Evolutionary conservation across 768 basidiomycete species (phyloP).

Genomic region (Udeniomyces megalosporus): DNA sequence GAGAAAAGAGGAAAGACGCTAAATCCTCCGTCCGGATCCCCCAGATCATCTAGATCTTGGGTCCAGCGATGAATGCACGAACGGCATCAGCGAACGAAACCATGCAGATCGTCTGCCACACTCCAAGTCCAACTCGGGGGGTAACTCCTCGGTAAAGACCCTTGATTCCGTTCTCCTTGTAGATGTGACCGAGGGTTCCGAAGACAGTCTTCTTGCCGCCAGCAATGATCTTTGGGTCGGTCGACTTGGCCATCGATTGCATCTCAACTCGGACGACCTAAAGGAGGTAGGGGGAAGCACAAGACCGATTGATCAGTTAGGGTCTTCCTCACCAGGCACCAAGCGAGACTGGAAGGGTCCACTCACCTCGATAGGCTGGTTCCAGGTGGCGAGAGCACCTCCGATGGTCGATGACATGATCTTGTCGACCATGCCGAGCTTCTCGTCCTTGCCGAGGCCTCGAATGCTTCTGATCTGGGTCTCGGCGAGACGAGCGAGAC

Average conservation of each 20-base stretch:
- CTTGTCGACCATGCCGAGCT: constrained; percentile 62
- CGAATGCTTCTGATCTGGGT: constrained; percentile 53
- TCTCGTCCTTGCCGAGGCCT: constrained; percentile 63
- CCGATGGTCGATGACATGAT: constrained; percentile 70
- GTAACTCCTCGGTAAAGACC: constrained; percentile 95
- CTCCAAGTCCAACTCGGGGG: constrained; percentile 84
- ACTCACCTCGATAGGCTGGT: constrained; percentile 73
- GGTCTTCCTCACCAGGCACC: background rate
- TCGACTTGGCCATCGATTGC: constrained; percentile 94
- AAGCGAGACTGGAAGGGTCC: background rate
- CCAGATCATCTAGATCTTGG: background rate
- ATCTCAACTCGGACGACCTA: constrained; percentile 42
- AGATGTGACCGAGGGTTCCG: constrained; percentile 85
- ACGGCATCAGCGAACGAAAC: constrained; percentile 59
- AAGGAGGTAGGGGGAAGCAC: no score
- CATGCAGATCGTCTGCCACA: constrained; percentile 99
- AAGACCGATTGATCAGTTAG: background rate
- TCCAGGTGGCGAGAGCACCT: constrained; percentile 95
- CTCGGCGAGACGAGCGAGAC: constrained; percentile 88
- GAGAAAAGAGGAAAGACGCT: background rate
- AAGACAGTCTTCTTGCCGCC: constrained; percentile 69
- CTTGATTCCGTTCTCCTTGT: constrained; percentile 88
- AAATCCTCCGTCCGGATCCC: no score
- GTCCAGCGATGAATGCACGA: background rate
- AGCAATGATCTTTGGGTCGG: constrained; percentile 53